Base-by-base conservation (phyloP, 805 yeast genomes). In the Saccharomycopsis fermentans region DNA sequence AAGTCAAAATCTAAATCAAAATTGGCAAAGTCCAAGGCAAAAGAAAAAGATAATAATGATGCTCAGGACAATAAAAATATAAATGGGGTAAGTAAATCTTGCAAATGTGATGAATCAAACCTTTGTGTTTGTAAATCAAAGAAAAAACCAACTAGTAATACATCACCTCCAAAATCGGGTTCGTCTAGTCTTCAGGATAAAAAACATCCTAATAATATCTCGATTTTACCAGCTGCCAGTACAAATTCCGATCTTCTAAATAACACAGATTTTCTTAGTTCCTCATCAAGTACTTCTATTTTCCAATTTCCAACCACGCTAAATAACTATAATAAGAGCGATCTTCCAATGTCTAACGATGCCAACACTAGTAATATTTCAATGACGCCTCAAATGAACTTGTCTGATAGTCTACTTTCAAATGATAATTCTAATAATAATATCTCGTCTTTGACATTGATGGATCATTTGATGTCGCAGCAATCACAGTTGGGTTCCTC, bases 61-160 rank as follows among this genome's bases (percentile, higher is more conserved):
- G 52, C 59, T 64, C 55, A 55, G 62, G 47, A 62, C 53, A 59
- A 56, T 64, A 63, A 58, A 63, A 51, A 52, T 36, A 48, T 14
- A 11, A 73, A 12, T 63, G 64, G 55, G 76, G 75, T 64, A 67
- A 71, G 40, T 66, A 75, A 39, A 65, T 73, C 56, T 52, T 74
- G 77, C 62, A 63, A 66, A 19, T 74, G 78, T 61, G 69, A 65
- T 6, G 62, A 63, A 19, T 63, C 59, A 35, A 63, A 55, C 16
- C 58, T 57, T 16, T 62, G 64, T 34, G 50, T 62, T n/a, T 62
- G 64, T 36, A 62, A 59, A 19, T 59, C 55, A 32, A 56, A 52
- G 19, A 50, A 29, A 51, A 34, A 43, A 43, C 51, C 14, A 43
- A n/a, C 43, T 12, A 35, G 51, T 14, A 26, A 19, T 48, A 9